These are phyloP conservation scores for Lactarius psammicola DNA, from an alignment of 768 basidiomycete genomes.

Conservation along the genomic window DNA sequence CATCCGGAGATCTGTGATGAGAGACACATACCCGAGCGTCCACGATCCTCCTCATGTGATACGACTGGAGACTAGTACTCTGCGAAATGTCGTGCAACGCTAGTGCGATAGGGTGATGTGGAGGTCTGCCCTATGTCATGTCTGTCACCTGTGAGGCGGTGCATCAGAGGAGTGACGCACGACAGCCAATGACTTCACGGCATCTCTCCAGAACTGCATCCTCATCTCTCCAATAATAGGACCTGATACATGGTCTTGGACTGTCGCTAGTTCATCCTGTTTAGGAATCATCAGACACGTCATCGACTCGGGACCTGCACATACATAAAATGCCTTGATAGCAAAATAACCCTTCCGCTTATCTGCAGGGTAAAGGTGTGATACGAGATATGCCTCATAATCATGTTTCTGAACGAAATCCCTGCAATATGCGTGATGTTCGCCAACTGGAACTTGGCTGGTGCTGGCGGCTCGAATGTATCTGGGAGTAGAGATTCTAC, in stretches of 20 bases:
- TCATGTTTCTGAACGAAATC: slow-evolving; percentile 74
- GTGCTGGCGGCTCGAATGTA: slow-evolving; percentile 15
- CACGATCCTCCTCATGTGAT: slow-evolving; percentile 80
- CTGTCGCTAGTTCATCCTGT: slow-evolving; percentile 72
- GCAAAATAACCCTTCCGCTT: slow-evolving; percentile 70
- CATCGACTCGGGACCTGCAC: slow-evolving; percentile 34
- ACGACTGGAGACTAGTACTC: slow-evolving; percentile 53
- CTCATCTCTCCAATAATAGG: slow-evolving; percentile 76
- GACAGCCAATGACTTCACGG: slow-evolving; percentile 62
- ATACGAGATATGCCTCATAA: slow-evolving; percentile 73
- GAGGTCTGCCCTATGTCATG: slow-evolving; percentile 61
- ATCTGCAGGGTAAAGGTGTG: slow-evolving; percentile 69
- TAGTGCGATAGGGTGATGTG: slow-evolving; percentile 76
- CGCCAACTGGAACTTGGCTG: slow-evolving; percentile 31
- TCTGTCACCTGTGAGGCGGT: slow-evolving; percentile 27
- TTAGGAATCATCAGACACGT: slow-evolving; percentile 1
- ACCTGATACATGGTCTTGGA: slow-evolving; percentile 76
- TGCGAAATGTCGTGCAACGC: slow-evolving; percentile 61
- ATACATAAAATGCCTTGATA: slow-evolving; percentile 78
- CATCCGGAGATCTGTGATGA: neutral
- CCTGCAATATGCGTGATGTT: slow-evolving; percentile 64
- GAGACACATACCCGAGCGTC: slow-evolving; percentile 69
- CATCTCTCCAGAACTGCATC: slow-evolving; percentile 86
- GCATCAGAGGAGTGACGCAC: slow-evolving; percentile 41
- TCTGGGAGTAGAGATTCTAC: neutral